Conservation (phyloP, 225 moss, liverwort and hornwort species). For the Bryum argenteum region DNA sequence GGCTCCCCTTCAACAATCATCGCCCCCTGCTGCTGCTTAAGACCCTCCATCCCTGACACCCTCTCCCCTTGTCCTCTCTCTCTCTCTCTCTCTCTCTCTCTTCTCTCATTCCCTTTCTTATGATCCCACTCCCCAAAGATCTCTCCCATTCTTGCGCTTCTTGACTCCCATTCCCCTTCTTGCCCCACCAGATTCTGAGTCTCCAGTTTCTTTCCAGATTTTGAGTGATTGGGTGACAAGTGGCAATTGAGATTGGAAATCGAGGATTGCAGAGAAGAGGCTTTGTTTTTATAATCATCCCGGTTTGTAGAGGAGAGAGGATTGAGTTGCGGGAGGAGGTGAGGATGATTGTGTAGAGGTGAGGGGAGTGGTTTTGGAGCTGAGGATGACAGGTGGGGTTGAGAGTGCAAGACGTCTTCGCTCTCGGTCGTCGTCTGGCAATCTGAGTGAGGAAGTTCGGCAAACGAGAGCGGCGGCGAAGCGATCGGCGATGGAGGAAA, state of each 20-base stretch:
- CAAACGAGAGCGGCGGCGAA: constrained; percentile 88
- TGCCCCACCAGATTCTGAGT: background rate
- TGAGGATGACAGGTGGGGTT: constrained; percentile 61
- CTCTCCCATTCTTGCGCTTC: background rate
- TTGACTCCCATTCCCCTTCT: background rate
- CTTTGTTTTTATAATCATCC: no score
- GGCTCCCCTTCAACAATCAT: constrained; percentile 7
- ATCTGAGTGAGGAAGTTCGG: constrained; percentile 60
- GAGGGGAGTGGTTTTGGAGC: background rate
- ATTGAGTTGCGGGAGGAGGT: no score
- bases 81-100: background rate
- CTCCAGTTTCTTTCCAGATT: no score
- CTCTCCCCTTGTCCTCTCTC: background rate
- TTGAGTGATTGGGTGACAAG: no score
- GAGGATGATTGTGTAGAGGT: no score
- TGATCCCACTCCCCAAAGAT: background rate
- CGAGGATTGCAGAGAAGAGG: no score
- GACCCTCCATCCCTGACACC: background rate
- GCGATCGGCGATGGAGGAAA: constrained; percentile 87
- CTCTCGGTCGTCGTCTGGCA: constrained; percentile 39
- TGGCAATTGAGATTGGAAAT: no score
- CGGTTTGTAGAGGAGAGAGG: no score
- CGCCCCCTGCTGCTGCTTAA: background rate
- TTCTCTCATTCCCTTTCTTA: background rate
- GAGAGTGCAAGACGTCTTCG: constrained; percentile 53